Base-by-base conservation (phyloP, 768 basidiomycete species). In the Lentinula guzmanii region DNA sequence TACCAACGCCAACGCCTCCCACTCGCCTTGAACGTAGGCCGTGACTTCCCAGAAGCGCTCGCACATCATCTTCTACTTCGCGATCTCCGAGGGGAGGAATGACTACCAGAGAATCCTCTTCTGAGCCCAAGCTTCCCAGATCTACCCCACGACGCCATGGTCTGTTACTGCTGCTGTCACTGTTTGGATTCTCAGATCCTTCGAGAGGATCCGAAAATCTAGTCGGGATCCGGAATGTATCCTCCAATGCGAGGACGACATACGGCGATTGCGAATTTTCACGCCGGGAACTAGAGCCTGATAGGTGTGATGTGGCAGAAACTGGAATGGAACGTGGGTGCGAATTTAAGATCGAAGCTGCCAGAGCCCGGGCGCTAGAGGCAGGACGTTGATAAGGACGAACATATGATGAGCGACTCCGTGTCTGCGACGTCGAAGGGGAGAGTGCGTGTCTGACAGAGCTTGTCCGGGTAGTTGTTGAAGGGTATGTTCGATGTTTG, bases 11-110 rank as follows among this genome's bases (percentile, higher is more conserved):
- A 39, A 28, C 67, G 13, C 68, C 52, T 8, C 66, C 34, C n/a
- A 50, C n/a, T 4, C 58, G 66, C 48, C 76, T 74, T 46, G 77
- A 68, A 35, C 77, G 74, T 11, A 80, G 68, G 53, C 78, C 81
- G 67, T 81, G 83, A 5, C 77, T 75, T 16, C 79, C 77, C 59
- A 87, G 73, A 50, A 86, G 71, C 45, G 81, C 78, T 65, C 83
- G 79, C 41, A 87, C 80, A 62, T 85, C 82, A 67, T 79, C 77
- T 69, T 87, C 86, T 16, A 83, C 77, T 24, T 74, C 71, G 33
- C 71, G 76, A 64, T 86, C 83, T 18, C 85, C 85, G 18, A 84
- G 71, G 1, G 80, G 77, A 0, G 84, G 82, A 31, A 84, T 80
- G 24, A 83, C 75, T n/a, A 84, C 75, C 62, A 84, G 73, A 8